Conservation (phyloP, 2,329 filamentous ascomycete species). For the Podosphaera xanthii region DNA sequence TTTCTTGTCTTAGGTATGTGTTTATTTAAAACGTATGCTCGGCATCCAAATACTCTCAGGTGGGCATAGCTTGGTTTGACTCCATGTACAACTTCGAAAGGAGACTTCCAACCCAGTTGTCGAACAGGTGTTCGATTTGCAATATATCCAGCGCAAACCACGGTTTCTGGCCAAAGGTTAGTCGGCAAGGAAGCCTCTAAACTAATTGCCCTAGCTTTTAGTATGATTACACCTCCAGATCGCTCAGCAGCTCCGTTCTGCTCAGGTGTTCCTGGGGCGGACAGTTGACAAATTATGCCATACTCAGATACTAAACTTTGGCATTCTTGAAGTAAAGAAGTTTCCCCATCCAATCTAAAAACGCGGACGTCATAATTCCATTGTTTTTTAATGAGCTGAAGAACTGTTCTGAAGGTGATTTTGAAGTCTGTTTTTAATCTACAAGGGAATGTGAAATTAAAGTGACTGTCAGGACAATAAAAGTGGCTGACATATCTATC, state of each 20-base stretch:
- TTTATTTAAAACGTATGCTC: too few relatives aligned
- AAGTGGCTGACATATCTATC: too few relatives aligned
- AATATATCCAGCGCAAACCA: neutral
- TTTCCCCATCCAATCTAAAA: neutral
- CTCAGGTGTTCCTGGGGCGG: neutral
- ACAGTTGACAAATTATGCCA: neutral
- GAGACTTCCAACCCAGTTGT: neutral
- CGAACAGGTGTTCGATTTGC: neutral
- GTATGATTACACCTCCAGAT: neutral
- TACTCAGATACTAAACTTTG: neutral
- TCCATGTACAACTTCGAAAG: neutral
- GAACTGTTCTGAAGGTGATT: neutral
- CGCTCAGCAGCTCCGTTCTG: neutral
- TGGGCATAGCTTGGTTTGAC: too few relatives aligned
- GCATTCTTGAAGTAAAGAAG: neutral
- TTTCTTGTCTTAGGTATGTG: too few relatives aligned
- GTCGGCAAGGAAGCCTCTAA: neutral
- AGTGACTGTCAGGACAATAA: neutral
- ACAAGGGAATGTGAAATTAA: neutral
- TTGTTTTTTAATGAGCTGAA: neutral
- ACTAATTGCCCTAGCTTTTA: neutral
- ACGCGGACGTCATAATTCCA: neutral
- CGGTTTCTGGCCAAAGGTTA: neutral
- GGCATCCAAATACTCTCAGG: too few relatives aligned
- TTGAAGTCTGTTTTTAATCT: neutral